Conservation (phyloP, 73 alveolate species). For the Paramecium pentaurelia region DNA sequence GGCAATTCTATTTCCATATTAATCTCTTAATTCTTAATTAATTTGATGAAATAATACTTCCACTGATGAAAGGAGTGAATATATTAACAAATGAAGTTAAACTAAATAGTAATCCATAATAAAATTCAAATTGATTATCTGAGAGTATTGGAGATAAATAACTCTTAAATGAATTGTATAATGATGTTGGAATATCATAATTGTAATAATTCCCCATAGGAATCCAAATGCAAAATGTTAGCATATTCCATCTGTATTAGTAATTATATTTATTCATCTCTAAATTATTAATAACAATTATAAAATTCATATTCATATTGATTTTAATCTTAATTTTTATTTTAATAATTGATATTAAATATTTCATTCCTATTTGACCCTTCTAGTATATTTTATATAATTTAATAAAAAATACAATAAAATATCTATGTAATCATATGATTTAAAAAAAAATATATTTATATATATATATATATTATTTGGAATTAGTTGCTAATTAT, state of each 20-base stretch:
- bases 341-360: too few species aligned
- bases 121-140: neutral
- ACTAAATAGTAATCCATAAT: neutral
- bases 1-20: conserved; percentile 20
- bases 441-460: too few species aligned
- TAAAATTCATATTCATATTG: neutral
- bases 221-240: neutral
- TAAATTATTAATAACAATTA: neutral
- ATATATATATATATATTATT: too few species aligned
- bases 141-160: neutral
- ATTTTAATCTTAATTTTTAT: too few species aligned
- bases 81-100: neutral
- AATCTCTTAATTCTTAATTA: conserved; percentile 9
- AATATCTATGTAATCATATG: too few species aligned
- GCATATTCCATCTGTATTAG: neutral
- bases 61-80: conserved; percentile 3
- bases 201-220: neutral
- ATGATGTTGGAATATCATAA: conserved; percentile 29
- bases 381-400: too few species aligned
- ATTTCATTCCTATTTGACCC: too few species aligned
- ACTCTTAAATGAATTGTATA: neutral
- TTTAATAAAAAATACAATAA: too few species aligned
- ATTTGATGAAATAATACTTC: neutral
- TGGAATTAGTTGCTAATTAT: neutral
- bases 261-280: neutral